A percentile compares a stretch with the other conserved stretches of the same genome.
Evolutionary conservation across 345 rosid genomes (phyloP).

Genomic region (Firmiana major): DNA sequence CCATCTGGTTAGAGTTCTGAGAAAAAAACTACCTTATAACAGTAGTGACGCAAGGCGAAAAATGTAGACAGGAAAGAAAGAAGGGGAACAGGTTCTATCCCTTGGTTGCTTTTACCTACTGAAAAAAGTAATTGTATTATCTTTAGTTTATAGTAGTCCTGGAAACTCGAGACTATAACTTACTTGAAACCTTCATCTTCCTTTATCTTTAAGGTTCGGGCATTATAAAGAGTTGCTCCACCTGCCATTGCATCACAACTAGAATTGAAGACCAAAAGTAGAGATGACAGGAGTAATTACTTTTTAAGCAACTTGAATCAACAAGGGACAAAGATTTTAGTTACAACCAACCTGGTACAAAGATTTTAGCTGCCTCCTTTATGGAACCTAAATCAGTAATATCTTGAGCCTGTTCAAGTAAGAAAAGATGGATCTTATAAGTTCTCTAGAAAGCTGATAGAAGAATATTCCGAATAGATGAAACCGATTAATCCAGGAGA

Average conservation of each 20-base stretch:
- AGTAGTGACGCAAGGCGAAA: no score
- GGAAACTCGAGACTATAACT: constrained; percentile 18
- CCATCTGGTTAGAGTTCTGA: no score
- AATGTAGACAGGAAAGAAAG: no score
- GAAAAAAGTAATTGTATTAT: no score
- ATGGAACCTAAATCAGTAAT: constrained; percentile 76
- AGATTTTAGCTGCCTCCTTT: constrained; percentile 73
- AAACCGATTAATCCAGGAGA: constrained; percentile 1
- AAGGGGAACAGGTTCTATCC: no score
- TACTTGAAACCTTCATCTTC: constrained; percentile 84
- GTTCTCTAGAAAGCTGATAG: constrained; percentile 3
- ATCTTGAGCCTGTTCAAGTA: constrained; percentile 71
- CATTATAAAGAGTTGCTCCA: constrained; percentile 70
- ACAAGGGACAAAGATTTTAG: not conserved
- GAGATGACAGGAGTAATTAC: not conserved
- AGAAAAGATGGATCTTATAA: constrained; percentile 13
- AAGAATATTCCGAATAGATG: not conserved
- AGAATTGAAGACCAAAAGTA: constrained; percentile 5
- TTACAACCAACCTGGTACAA: constrained; percentile 65
- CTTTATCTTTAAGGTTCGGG: constrained; percentile 82
- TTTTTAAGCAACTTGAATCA: not conserved
- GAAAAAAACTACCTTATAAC: no score
- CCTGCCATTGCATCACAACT: constrained; percentile 38
- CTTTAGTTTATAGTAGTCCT: not conserved
- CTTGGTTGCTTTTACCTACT: no score